Evolutionary conservation across 805 yeast species (phyloP), one percentile per base, ranked within the genome.

Genomic region (Pichia gijzeniarum): DNA sequence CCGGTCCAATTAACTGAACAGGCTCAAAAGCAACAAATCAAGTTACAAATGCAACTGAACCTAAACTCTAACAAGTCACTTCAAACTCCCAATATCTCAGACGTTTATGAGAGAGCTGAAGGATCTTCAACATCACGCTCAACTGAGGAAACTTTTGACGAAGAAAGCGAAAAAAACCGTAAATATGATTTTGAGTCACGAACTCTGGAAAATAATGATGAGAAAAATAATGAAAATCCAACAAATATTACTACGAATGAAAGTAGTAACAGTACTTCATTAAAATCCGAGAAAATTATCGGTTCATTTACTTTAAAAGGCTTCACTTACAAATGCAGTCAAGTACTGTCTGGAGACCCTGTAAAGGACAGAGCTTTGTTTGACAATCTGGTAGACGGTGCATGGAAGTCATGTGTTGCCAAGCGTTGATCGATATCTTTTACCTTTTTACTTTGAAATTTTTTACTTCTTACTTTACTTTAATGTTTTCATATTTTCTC

Each of bases 251-350:
- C 54, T 42, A 38, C 52, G 10, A 21, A 13, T 14, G 28, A 20
- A 21, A 21, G 21, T 22, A 35, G 16, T 25, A 35, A 21, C 9
- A 35, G 7, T 21, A 25, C 28, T 25, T 25, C 28, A 25, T 35
- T 5, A 53, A 57, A 22, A 21, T 40, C 38, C 3, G 43, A 43
- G 19, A 42, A 32, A 13, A 34, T 55, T 5, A 42, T 39, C 3
- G 62, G 63, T 4, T 48, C 53, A n/a, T 20, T 59, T 18, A 37
- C 47, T 28, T 22, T 59, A 18, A 55, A 54, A 16, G 19, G 47
- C 5, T 54, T 53, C 28, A 47, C 50, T 9, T 60, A 53, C 47
- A 45, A 46, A 30, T 55, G 51, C 41, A 48, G 49, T 8, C 44
- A 56, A 20, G 48, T 50, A 8, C 17, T 45, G 12, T 42, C 49